Percentiles rank a stretch among this genome's conserved stretches.
These are phyloP conservation scores for Knoxdaviesia capensis DNA, from an alignment of 2,329 filamentous ascomycete species.

Conservation along the genomic window DNA sequence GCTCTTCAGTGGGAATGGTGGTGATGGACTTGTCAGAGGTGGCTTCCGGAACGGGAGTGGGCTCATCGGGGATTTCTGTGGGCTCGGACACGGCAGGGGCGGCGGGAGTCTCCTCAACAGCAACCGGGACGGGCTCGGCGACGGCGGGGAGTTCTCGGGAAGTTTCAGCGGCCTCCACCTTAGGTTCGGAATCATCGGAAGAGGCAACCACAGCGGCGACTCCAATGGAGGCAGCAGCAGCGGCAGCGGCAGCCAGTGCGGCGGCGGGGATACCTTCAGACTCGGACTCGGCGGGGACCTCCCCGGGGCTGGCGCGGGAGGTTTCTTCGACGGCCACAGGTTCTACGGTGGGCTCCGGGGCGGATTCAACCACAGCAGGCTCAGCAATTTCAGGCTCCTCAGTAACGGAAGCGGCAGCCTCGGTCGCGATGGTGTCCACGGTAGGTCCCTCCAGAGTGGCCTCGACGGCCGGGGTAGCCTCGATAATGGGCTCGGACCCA, in stretches of 20 bases:
- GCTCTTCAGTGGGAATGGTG: too few species aligned
- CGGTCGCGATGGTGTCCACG: neutral
- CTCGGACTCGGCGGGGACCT: too few species aligned
- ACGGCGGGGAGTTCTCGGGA: neutral
- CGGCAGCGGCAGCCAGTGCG: neutral
- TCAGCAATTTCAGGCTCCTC: neutral
- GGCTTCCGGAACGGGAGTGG: neutral
- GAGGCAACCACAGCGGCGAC: neutral
- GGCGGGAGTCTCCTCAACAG: neutral
- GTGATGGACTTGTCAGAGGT: too few species aligned
- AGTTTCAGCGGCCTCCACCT: neutral
- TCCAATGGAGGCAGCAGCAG: neutral
- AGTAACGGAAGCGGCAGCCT: neutral
- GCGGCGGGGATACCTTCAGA: neutral
- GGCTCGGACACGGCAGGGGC: neutral
- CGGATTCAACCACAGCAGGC: neutral
- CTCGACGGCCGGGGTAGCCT: neutral
- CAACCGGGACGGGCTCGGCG: neutral
- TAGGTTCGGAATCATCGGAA: neutral
- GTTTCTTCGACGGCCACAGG: neutral
- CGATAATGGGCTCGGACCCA: neutral
- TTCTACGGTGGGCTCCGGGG: neutral
- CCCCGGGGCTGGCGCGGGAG: neutral
- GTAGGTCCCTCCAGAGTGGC: neutral
- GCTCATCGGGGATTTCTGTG: neutral